These are phyloP conservation scores for Fimicolochytrium jonesii DNA, from an alignment of 192 early-diverging fungal species.

Conservation along the genomic window DNA sequence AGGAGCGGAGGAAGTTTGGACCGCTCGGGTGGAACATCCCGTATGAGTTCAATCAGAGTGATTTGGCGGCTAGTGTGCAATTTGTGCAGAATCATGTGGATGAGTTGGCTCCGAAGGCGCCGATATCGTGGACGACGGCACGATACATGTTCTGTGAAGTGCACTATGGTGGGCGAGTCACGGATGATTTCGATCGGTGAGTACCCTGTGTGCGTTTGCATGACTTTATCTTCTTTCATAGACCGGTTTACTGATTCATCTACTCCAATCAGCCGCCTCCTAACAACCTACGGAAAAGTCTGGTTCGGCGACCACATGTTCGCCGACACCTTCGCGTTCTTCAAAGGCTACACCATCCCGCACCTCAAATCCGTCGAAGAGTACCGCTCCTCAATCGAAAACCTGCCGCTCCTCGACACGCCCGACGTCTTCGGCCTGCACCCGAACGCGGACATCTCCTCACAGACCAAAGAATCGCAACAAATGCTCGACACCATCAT, in stretches of 20 bases:
- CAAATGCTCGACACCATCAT: slow-evolving; percentile 61
- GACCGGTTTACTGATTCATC: background rate
- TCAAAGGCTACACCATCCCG: slow-evolving; percentile 64
- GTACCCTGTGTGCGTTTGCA: background rate
- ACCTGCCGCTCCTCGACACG: slow-evolving; percentile 54
- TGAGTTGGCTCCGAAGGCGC: slow-evolving; percentile 59
- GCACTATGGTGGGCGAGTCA: slow-evolving; percentile 62
- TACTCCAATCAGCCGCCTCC: slow-evolving; percentile 41
- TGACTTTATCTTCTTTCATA: background rate
- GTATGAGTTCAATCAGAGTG: slow-evolving; percentile 67
- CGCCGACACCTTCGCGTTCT: slow-evolving; percentile 56
- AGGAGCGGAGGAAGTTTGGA: slow-evolving; percentile 63
- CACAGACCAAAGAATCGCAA: slow-evolving; percentile 58
- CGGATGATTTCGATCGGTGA: slow-evolving; percentile 62
- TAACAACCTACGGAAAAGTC: slow-evolving; percentile 59
- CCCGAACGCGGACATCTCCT: slow-evolving; percentile 63
- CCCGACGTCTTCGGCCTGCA: slow-evolving; percentile 66
- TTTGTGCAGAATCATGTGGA: slow-evolving; percentile 69
- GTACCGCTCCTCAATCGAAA: slow-evolving; percentile 55
- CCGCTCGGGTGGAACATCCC: slow-evolving; percentile 68
- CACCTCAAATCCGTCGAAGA: slow-evolving; percentile 61
- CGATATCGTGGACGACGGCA: slow-evolving; percentile 57
- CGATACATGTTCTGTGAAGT: slow-evolving; percentile 69
- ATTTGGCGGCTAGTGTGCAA: slow-evolving; percentile 60
- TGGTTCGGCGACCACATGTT: slow-evolving; percentile 73